Percentiles rank a stretch among this genome's conserved stretches.
phyloP scores from a whole-genome alignment of 2,329 filamentous ascomycete genomes.

The Xylaria hypoxylon region DNA sequence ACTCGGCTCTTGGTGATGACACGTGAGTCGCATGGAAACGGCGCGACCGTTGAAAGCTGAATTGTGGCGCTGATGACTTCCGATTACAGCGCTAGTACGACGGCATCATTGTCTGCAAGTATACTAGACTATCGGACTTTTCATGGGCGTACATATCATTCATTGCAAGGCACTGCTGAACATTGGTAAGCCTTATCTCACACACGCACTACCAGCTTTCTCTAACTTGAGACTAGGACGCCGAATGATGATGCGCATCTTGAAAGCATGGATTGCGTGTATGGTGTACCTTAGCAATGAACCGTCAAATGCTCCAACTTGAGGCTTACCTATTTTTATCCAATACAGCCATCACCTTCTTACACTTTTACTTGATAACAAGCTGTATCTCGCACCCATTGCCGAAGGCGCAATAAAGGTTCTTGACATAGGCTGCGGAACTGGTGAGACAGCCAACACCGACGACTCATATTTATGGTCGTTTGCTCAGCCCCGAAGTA shows the following conservation, averaged over 20 bases:
- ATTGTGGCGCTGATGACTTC: conserved; percentile 16
- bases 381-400: conserved; percentile 52
- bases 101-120: conserved; percentile 47
- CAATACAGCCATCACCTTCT: conserved; percentile 47
- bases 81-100: conserved; percentile 42
- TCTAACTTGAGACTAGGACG: conserved; percentile 33
- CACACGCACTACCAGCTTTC: neutral
- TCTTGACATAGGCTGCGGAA: conserved; percentile 54
- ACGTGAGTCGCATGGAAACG: conserved; percentile 40
- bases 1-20: conserved; percentile 47
- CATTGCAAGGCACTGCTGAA: conserved; percentile 46
- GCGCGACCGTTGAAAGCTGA: neutral
- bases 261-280: conserved; percentile 40
- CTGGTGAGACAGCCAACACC: conserved; percentile 45
- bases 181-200: conserved; percentile 44
- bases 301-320: neutral
- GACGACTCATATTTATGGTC: neutral
- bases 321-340: conserved; percentile 9
- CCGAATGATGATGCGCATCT: conserved; percentile 41
- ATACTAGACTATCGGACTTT: conserved; percentile 49
- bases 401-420: conserved; percentile 47
- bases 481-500: neutral
- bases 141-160: conserved; percentile 49
- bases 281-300: conserved; percentile 8
- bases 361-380: conserved; percentile 47